These are phyloP conservation scores for Nannochloropsis salina DNA, from an alignment of 108 stramenopile genomes.

Conservation along the genomic window DNA sequence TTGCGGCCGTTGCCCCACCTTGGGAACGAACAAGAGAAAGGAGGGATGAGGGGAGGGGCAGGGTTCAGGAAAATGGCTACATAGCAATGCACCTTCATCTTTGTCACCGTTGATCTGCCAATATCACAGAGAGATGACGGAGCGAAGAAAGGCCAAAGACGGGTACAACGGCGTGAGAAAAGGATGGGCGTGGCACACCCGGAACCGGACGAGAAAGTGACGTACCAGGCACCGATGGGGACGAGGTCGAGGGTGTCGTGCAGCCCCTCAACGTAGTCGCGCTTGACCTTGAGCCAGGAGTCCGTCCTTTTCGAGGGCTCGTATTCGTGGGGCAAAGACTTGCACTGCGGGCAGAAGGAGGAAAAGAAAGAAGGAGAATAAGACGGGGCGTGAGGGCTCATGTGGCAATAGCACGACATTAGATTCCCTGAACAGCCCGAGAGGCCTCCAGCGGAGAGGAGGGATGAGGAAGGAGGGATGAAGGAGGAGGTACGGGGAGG, in stretches of 20 bases:
- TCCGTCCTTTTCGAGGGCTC: background rate
- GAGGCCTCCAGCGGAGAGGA: no score
- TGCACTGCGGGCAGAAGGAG: background rate
- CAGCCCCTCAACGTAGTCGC: constrained; percentile 21
- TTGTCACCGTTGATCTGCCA: no score
- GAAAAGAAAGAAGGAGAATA: background rate
- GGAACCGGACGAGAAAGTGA: background rate
- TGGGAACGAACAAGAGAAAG: background rate
- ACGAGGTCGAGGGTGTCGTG: constrained; percentile 22
- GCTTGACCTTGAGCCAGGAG: constrained; percentile 28
- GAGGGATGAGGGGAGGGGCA: background rate
- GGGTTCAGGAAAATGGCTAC: background rate
- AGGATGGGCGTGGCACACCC: background rate
- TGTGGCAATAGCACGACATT: no score
- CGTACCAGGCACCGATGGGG: constrained; percentile 28
- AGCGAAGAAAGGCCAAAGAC: background rate
- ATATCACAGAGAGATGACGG: background rate
- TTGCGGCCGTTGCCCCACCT: constrained; percentile 24
- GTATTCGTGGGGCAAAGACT: background rate
- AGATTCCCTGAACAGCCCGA: no score
- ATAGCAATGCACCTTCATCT: no score
- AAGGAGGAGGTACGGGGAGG: no score
- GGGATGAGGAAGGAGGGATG: no score
- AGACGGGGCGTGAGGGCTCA: background rate
- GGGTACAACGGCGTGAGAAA: background rate